Base-by-base conservation (phyloP, 2,329 filamentous ascomycete genomes). In the Alternaria triticimaculans region DNA sequence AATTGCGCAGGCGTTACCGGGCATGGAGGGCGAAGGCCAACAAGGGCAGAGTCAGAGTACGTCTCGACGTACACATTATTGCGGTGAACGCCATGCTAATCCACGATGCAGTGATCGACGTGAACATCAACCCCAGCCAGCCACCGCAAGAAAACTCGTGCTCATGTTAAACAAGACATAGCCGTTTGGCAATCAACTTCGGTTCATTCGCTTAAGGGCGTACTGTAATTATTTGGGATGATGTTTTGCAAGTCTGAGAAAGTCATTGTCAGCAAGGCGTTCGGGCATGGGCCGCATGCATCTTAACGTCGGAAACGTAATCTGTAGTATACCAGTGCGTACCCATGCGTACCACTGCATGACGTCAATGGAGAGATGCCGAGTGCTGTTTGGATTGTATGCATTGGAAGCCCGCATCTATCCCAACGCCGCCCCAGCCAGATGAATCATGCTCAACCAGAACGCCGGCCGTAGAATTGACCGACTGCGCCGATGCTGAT, bases 1-100 rank as follows among this genome's bases (percentile, higher is more conserved):
- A 85, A 99, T 99, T 88, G 96, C 96, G 44, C 96, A 99, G 83
- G 96, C 96, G 41, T 85, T 99, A 73, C 96, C 96, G 8, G 96
- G 96, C 21, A 98, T 99, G 96, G 96, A 99, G 81, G 94, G 93
- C 14, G 90, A 94, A 71, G 92, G 93, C 70, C 89, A 90, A 72
- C 90, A 91, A 72, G 90, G 89, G 64, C 90, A 92, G 72, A 88
- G 85, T 80, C 93, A 95, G 83, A 97, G 92, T 96, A 85, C 76
- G 91, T 88, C 55, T 12, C 33, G 18, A 15, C 10, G 20, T 18
- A 11, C n/a, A 59, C 44, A 12, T 51, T 14, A 14, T 26, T 21
- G 25, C 23, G 25, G 15, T 15, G 23, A 30, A 26, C 5, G 25
- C 41, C 44, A 55, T 57, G 49, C 68, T 71, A 66, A 71, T 37